Evolutionary conservation across 1,284 basidiomycete genomes (phyloP), one percentile per base, ranked within the genome.

Genomic region (Ustilago lituana): DNA sequence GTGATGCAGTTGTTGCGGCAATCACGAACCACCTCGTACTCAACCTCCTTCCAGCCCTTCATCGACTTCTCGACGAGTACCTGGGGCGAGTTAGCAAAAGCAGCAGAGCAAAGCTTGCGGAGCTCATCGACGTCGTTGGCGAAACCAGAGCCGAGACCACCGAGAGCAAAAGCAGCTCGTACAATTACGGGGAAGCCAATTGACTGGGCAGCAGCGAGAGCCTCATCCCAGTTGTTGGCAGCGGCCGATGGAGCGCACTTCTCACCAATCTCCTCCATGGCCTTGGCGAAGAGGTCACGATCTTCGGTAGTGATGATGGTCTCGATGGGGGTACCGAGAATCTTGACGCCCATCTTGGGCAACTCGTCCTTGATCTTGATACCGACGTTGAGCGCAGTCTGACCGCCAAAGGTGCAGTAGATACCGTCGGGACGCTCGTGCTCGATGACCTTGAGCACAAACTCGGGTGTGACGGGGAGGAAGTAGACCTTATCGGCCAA

Each of bases 401-500:
- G 95, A 36, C 95, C 95, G 81, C 95, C 95, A 74, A 98, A 98
- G 1, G 95, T 98, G 73, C 94, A 93, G 83, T 98, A 98, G 82
- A 98, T 98, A 62, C 96, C 95, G 78, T 98, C 95, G 1, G 95
- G 95, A 80, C 93, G 92, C 87, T 98, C 95, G 85, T 93, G 95
- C 84, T 92, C 90, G 87, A 98, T 95, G 84, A 98, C 91, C 85
- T 95, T 96, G 82, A 91, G 90, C 58, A 98, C 94, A 79, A 97
- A 98, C 71, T 98, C 95, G 55, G 94, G 92, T 7, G 93, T 98
- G 61, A 98, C 95, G 44, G 95, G 96, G 5, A 98, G 87, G 87
- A 98, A 98, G 86, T 98, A 98, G 52, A 98, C 95, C 84, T 98
- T 98, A 86, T 98, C 95, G 31, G 95, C 95, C 45, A 98, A 88